Conservation (phyloP, 805 yeast species). For the Yarrowia hollandica region DNA sequence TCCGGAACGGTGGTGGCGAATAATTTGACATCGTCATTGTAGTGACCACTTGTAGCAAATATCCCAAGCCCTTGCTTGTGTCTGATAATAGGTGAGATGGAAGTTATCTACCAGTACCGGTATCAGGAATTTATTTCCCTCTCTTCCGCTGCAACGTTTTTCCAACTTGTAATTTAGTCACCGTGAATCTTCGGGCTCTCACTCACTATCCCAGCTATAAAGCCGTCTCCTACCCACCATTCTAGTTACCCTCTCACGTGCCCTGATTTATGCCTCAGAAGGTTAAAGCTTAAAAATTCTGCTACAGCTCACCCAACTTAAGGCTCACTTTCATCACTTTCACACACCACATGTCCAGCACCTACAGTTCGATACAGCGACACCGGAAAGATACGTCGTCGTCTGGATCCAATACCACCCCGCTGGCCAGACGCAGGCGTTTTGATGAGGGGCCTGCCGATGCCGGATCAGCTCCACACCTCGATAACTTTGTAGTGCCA, state of each 20-base stretch:
- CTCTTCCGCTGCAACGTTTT: no score
- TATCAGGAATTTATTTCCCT: no score
- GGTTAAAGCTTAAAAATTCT: constrained; percentile 25
- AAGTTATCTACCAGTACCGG: no score
- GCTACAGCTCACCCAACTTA: constrained; percentile 28
- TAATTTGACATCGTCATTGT: no score
- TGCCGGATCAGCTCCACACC: constrained; percentile 15
- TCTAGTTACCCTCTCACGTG: constrained; percentile 29
- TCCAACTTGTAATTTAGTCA: no score
- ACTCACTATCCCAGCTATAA: neutral
- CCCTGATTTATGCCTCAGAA: constrained; percentile 28
- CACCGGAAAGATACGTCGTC: constrained; percentile 26
- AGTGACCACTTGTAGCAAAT: no score
- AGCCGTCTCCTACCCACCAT: neutral
- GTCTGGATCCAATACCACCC: constrained; percentile 27
- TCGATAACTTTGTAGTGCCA: constrained; percentile 15
- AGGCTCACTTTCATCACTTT: constrained; percentile 8
- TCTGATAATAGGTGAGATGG: no score
- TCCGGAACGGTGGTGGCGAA: neutral
- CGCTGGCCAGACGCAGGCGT: constrained; percentile 28
- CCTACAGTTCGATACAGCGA: constrained; percentile 26
- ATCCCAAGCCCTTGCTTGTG: no score
- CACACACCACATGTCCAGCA: constrained; percentile 27
- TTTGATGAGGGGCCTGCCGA: constrained; percentile 28
- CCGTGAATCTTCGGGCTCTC: no score